A percentile compares a stretch with the other conserved stretches of the same genome.
Evolutionary conservation across 495 filamentous ascomycete genomes (phyloP).

Genomic region (Penicillium bialowiezense): DNA sequence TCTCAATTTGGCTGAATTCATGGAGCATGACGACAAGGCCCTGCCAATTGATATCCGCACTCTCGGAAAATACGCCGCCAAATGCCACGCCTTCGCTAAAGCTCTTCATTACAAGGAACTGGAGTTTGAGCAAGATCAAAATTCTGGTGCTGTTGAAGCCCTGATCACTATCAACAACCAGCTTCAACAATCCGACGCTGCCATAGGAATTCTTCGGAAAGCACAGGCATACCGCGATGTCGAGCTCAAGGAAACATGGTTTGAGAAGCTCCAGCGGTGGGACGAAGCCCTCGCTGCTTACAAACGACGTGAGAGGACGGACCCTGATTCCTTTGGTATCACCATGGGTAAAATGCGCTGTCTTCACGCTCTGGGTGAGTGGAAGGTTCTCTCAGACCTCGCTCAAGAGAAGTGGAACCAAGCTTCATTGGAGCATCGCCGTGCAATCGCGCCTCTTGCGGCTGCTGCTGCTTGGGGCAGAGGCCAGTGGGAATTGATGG

Average conservation of each 20-base stretch:
- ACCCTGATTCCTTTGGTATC: slow-evolving; percentile 77
- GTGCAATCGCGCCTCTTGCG: slow-evolving; percentile 85
- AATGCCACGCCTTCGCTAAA: slow-evolving; percentile 97
- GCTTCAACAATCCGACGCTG: slow-evolving; percentile 93
- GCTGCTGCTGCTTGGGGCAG: slow-evolving; percentile 98
- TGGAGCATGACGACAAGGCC: slow-evolving; percentile 99
- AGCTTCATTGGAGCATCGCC: slow-evolving; percentile 77
- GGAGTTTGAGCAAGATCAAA: slow-evolving; percentile 96
- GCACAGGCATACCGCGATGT: slow-evolving; percentile 93
- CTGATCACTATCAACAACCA: slow-evolving; percentile 99
- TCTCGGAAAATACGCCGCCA: slow-evolving; percentile 85
- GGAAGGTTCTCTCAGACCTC: slow-evolving; percentile 84
- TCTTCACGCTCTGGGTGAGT: slow-evolving; percentile 94
- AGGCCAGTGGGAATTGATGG: slow-evolving; percentile 96
- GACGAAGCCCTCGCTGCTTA: slow-evolving; percentile 95
- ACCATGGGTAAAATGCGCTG: slow-evolving; percentile 99
- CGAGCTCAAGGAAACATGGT: slow-evolving; percentile 96
- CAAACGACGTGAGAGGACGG: slow-evolving; percentile 69
- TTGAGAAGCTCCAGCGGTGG: slow-evolving; percentile 96
- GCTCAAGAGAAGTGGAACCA: slow-evolving; percentile 92
- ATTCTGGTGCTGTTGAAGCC: slow-evolving; percentile 91
- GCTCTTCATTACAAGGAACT: slow-evolving; percentile 98
- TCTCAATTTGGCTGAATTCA: slow-evolving; percentile 96
- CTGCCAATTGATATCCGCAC: slow-evolving; percentile 95
- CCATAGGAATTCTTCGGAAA: slow-evolving; percentile 92